A percentile compares a stretch with the other conserved stretches of the same genome.
phyloP scores from a whole-genome alignment of 768 basidiomycete species.

The Cystofilobasidium macerans region DNA sequence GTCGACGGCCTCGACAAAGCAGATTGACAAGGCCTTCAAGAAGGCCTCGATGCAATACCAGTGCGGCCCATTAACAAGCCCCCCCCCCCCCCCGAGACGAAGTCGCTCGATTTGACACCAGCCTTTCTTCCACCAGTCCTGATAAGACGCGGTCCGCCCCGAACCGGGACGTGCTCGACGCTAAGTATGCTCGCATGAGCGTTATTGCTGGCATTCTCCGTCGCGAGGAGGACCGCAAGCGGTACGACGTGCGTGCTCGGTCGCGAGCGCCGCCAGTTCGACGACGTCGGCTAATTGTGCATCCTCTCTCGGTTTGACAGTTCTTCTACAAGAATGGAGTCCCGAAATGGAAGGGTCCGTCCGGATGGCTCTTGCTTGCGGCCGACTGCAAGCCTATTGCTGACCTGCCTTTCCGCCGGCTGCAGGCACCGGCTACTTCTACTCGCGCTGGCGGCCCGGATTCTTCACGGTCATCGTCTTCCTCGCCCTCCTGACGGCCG shows the following conservation, averaged over 20 bases:
- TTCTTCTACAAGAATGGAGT: conserved; percentile 94
- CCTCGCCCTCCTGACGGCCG: conserved; percentile 63
- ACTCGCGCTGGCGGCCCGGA: conserved; percentile 89
- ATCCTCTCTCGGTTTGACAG: conserved; percentile 37
- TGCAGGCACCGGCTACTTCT: conserved; percentile 84
- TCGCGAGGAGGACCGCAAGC: conserved; percentile 59
- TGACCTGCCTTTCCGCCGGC: not conserved
- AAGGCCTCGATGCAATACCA: conserved; percentile 82
- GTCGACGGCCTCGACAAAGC: conserved; percentile 52
- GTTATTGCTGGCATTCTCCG: conserved; percentile 72
- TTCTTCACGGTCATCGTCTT: conserved; percentile 69
- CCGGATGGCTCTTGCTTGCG: not conserved
- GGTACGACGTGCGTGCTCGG: conserved; percentile 46
- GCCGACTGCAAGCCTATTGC: not conserved
- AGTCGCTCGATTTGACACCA: not conserved
- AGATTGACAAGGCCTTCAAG: conserved; percentile 81
- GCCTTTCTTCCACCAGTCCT: conserved; percentile 47
- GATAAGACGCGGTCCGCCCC: conserved; percentile 67
- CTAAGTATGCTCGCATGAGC: conserved; percentile 83
- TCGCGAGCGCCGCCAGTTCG: not conserved
- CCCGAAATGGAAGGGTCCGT: conserved; percentile 71
- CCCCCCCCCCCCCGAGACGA: not conserved
- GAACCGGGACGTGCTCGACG: conserved; percentile 64
- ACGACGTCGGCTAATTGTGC: no score
- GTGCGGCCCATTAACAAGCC: conserved; percentile 49